Base-by-base conservation (phyloP, 1,284 basidiomycete species). In the Puccinia triticina region DNA sequence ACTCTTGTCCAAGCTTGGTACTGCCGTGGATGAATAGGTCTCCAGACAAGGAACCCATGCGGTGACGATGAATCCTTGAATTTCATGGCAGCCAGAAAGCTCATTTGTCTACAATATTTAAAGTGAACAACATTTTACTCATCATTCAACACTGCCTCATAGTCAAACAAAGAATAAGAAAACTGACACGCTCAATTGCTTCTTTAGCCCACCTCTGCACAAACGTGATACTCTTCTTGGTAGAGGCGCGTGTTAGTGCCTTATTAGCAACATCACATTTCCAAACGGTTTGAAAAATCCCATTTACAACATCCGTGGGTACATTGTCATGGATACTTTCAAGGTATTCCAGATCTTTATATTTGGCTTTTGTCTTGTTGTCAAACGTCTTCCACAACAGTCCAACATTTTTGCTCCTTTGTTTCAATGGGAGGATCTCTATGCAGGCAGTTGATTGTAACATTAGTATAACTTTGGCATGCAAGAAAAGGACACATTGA, bases 21-120 rank as follows among this genome's bases (percentile, higher is more conserved):
- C 67, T 40, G 14, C 26, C 40, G n/a, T 69, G 67, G 18, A 69
- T 69, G 46, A n/a, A 69, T 8, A 69, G 67, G 21, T 69, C 67
- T 2, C 40, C 67, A 16, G 67, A 69, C 11, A 21, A 48, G 11
- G 21, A 40, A 69, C 8, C 37, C 26, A 69, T 12, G 67, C 37
- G 12, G 46, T 5, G 4, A 69, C 37, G 1, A 69, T 2, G 29
- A 69, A 29, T 37, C 40, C 67, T n/a, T 69, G 40, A 40, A 69
- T 46, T 26, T 43, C 1, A n/a, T 69, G 67, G 29, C 40, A 69
- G 37, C 40, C 37, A 29, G 40, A 10, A 7, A 69, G 43, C 18
- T 69, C 23, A 7, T 69, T 69, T 32, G 46, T 14, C 67, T 69
- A 16, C 18, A 18, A 11, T 64, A 18, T 46, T 46, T 46, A 14